A percentile compares a stretch with the other conserved stretches of the same genome.
phyloP scores from a whole-genome alignment of 495 filamentous ascomycete genomes.

The Eremomyces bilateralis region DNA sequence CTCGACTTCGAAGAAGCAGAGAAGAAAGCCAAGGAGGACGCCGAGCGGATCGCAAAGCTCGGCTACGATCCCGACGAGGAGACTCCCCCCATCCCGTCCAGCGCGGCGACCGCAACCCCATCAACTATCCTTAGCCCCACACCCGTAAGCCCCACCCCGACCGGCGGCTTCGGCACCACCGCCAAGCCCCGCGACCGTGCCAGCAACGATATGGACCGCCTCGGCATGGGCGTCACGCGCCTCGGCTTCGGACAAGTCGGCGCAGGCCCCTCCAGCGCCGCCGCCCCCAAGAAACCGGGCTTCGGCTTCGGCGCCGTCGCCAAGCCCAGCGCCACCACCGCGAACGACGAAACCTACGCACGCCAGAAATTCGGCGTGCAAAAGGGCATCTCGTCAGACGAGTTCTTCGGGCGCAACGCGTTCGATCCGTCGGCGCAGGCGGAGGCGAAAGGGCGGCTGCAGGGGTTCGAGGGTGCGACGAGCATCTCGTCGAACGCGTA shows the following conservation, averaged over 20 bases:
- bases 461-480: constrained; percentile 80
- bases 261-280: constrained; percentile 28
- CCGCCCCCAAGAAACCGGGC: constrained; percentile 48
- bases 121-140: constrained; percentile 45
- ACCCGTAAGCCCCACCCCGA: constrained; percentile 42
- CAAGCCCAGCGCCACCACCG: constrained; percentile 40
- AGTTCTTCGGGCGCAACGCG: constrained; percentile 81
- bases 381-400: constrained; percentile 93
- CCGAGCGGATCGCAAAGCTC: constrained; percentile 87
- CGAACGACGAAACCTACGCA: constrained; percentile 54
- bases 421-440: constrained; percentile 62
- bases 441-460: constrained; percentile 69
- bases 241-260: constrained; percentile 81
- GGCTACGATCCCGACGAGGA: constrained; percentile 92
- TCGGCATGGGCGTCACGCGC: constrained; percentile 75
- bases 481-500: constrained; percentile 90
- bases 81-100: constrained; percentile 23
- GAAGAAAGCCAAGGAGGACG: constrained; percentile 91
- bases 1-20: constrained; percentile 97
- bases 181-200: constrained; percentile 29
- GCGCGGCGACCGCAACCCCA: constrained; percentile 15
- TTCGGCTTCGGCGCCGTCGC: too few relatives aligned
- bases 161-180: constrained; percentile 34
- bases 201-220: constrained; percentile 61
- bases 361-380: constrained; percentile 71